A percentile compares a stretch with the other conserved stretches of the same genome.
These are phyloP conservation scores for Porcisia hertigi DNA, from an alignment of 208 protist genomes.

Conservation along the genomic window DNA sequence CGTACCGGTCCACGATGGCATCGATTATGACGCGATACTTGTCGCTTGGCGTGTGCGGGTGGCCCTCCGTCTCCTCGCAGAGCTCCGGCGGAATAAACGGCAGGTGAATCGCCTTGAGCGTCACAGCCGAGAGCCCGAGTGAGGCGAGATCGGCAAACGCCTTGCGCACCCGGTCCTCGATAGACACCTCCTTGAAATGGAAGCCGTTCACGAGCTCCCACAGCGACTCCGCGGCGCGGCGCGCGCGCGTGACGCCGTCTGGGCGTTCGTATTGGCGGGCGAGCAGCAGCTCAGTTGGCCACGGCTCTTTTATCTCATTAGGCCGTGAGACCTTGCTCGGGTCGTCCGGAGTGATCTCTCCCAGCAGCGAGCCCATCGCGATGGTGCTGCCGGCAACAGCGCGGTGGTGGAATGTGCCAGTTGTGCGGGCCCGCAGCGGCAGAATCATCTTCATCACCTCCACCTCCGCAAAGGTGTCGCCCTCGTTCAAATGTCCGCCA, in stretches of 20 bases:
- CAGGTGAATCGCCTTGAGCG: conserved; percentile 49
- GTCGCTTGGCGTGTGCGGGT: conserved; percentile 50
- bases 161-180: conserved; percentile 49
- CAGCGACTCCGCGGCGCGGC: conserved; percentile 64
- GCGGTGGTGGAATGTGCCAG: conserved; percentile 78
- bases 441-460: conserved; percentile 99
- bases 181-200: conserved; percentile 57
- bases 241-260: conserved; percentile 60
- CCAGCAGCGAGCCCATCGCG: conserved; percentile 92
- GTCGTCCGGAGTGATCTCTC: conserved; percentile 93
- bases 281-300: conserved; percentile 54
- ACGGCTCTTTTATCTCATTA: conserved; percentile 59
- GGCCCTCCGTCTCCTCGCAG: conserved; percentile 12
- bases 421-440: conserved; percentile 79
- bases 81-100: conserved; percentile 39
- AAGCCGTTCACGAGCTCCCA: conserved; percentile 76
- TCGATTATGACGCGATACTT: conserved; percentile 60
- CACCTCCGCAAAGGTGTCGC: conserved; percentile 93
- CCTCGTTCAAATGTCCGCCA: conserved; percentile 87
- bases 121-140: conserved; percentile 68
- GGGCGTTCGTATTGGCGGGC: conserved; percentile 59
- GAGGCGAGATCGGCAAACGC: conserved; percentile 70
- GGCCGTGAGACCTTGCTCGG: conserved; percentile 79
- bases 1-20: conserved; percentile 72
- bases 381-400: conserved; percentile 92